These are phyloP conservation scores for Globisporangium echinulatum DNA, from an alignment of 352 stramenopile genomes.

Conservation along the genomic window DNA sequence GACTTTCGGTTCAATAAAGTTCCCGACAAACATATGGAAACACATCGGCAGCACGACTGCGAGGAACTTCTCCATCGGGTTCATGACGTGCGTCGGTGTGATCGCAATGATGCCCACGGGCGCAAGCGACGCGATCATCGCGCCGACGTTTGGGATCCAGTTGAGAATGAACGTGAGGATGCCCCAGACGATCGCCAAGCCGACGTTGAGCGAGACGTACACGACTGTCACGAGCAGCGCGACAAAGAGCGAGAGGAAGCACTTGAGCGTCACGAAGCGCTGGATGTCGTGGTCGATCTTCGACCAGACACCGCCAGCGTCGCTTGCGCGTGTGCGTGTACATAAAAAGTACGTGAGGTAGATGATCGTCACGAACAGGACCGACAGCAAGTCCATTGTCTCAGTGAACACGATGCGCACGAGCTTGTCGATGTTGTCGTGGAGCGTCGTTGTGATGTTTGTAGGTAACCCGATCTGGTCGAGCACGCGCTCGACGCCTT, in stretches of 20 bases:
- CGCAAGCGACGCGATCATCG: slow-evolving; percentile 80
- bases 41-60: slow-evolving; percentile 80
- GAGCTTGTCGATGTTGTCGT: slow-evolving; percentile 88
- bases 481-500: slow-evolving; percentile 55
- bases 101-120: slow-evolving; percentile 86
- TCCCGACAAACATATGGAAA: slow-evolving; percentile 87
- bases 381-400: slow-evolving; percentile 87
- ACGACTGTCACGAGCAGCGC: slow-evolving; percentile 84
- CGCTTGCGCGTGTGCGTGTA: slow-evolving; percentile 75
- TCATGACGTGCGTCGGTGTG: slow-evolving; percentile 78
- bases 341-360: slow-evolving; percentile 87
- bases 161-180: slow-evolving; percentile 88
- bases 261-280: slow-evolving; percentile 86
- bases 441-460: slow-evolving; percentile 86
- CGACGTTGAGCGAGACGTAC: slow-evolving; percentile 87
- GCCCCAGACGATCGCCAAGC: slow-evolving; percentile 81
- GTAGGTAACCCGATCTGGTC: slow-evolving; percentile 71
- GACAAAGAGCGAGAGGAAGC: slow-evolving; percentile 84
- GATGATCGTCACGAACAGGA: slow-evolving; percentile 88
- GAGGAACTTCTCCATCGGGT: slow-evolving; percentile 86
- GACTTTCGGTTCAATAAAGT: slow-evolving; percentile 86
- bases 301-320: slow-evolving; percentile 82
- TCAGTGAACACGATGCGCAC: slow-evolving; percentile 78
- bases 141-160: slow-evolving; percentile 86
- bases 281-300: slow-evolving; percentile 88